Percentiles rank a stretch among this genome's conserved stretches.
These are phyloP conservation scores for Chlorophyllum brunneum DNA, from an alignment of 768 basidiomycete genomes.

Conservation along the genomic window DNA sequence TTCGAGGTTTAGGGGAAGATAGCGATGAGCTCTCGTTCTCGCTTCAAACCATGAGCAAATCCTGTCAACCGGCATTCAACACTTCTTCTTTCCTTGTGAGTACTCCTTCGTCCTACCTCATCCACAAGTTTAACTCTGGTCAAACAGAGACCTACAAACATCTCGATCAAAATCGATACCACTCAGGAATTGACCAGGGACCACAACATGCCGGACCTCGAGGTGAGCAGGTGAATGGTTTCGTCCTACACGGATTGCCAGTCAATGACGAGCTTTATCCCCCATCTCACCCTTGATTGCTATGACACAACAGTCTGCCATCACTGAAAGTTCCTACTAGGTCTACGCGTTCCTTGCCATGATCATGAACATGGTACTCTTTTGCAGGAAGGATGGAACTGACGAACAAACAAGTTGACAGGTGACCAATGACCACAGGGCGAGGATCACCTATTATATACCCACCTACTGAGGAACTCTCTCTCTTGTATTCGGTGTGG, in stretches of 20 bases:
- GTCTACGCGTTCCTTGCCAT: constrained; percentile 7
- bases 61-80: constrained; percentile 27
- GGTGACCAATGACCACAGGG: neutral
- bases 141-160: constrained; percentile 42
- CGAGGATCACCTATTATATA: neutral
- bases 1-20: constrained; percentile 40
- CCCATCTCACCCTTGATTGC: no score
- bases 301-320: constrained; percentile 18
- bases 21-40: constrained; percentile 46
- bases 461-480: neutral
- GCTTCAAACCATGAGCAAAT: constrained; percentile 39
- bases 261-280: neutral
- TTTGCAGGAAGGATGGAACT: no score
- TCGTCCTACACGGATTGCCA: neutral
- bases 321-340: constrained; percentile 20
- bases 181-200: constrained; percentile 49
- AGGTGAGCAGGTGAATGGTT: constrained; percentile 18
- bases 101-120: constrained; percentile 9
- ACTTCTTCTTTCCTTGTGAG: constrained; percentile 23
- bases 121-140: neutral
- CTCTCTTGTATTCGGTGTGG: no score
- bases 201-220: constrained; percentile 22
- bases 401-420: no score
- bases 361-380: neutral
- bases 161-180: constrained; percentile 65